Evolutionary conservation across 2,329 filamentous ascomycete species (phyloP), one percentile per base, ranked within the genome.

Genomic region (Chaetomium strumarium): DNA sequence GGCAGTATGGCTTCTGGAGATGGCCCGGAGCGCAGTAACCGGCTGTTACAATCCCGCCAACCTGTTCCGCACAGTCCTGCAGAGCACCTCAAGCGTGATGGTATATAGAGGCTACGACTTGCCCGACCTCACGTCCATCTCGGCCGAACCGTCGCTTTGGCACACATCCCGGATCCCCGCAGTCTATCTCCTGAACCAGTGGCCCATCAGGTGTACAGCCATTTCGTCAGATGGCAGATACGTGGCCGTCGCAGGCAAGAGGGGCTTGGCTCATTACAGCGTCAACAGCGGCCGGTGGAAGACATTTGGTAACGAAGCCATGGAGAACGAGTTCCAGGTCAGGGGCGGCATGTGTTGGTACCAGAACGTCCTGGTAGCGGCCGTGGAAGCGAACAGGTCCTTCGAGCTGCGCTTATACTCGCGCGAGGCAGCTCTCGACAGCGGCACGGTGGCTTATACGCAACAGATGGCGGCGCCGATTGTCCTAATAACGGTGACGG

Each of bases 331-430:
- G 57, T 99, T 99, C 66, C 83, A 90, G 20, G 89, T 99, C 13
- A 79, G 91, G 57, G 93, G 93, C 45, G 93, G 93, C 7, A 96
- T 99, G 91, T 97, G 92, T 67, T 99, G 93, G 93, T 91, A 95
- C 66, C 90, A 95, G 60, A 92, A 99, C 69, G 88, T 97, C 31
- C 76, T 99, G 16, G 88, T 97, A 51, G 91, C 90, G 37, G 90
- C 92, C 4, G 85, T 96, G n/a, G 93, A 99, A 68, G 84, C 83
- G 49, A 88, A 87, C 60, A 81, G 84, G 59, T 84, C 84, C 19
- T 90, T 90, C 63, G 87, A 96, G 73, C 72, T 99, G 46, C 87
- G 93, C n/a, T 77, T 99, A 14, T 97, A 92, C 68, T 96, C 92
- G 1, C 83, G 95, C 52, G 93, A 99, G 67, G 78, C 85, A 24